Evolutionary conservation across 2,329 filamentous ascomycete species (phyloP).

Genomic region (Stagonosporopsis chrysanthemi): DNA sequence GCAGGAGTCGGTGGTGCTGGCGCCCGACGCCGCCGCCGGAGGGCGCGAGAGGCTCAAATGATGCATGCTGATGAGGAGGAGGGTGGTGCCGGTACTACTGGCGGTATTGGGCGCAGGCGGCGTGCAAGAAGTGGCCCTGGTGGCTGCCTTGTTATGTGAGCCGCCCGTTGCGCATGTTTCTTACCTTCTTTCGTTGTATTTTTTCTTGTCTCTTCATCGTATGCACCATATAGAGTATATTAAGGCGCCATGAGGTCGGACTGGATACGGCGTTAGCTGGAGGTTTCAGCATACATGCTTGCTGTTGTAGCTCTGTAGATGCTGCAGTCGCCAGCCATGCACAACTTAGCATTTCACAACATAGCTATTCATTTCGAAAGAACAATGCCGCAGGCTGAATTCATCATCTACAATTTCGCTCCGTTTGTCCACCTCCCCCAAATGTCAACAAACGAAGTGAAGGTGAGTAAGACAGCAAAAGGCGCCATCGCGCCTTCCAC

Average conservation of each 20-base stretch:
- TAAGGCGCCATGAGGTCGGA: background rate
- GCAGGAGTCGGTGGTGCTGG: constrained; percentile 71
- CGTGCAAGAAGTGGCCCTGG: constrained; percentile 57
- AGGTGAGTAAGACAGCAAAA: background rate
- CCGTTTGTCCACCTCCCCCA: background rate
- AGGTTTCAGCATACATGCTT: background rate
- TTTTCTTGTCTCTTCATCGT: background rate
- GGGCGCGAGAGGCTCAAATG: constrained; percentile 81
- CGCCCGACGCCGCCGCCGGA: constrained; percentile 72
- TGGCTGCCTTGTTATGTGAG: constrained; percentile 58
- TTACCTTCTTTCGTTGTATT: background rate
- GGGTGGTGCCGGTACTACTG: constrained; percentile 52
- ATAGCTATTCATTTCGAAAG: background rate
- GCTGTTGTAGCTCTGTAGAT: background rate
- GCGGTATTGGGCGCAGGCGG: constrained; percentile 53
- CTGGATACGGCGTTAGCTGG: background rate
- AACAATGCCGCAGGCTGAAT: background rate
- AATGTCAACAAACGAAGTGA: background rate
- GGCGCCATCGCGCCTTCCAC: background rate
- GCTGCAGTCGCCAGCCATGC: background rate
- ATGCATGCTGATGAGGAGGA: constrained; percentile 84
- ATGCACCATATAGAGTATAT: constrained; percentile 8
- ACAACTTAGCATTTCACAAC: background rate
- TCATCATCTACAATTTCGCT: background rate
- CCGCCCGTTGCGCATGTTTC: background rate